phyloP scores from a whole-genome alignment of 2,329 filamentous ascomycete genomes.

The Pyrenochaeta sp. region DNA sequence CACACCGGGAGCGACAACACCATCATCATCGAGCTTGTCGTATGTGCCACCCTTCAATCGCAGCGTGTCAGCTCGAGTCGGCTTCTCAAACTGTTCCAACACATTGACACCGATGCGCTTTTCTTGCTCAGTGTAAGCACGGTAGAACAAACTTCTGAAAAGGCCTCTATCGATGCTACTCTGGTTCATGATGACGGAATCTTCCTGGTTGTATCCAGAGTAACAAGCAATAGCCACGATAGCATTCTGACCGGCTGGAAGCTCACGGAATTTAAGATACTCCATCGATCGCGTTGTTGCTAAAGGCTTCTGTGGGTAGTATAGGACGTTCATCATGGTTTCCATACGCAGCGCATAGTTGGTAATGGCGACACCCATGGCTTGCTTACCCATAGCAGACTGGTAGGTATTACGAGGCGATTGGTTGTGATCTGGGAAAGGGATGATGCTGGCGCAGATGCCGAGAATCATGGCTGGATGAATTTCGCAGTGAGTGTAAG shows the following conservation, averaged over 20 bases:
- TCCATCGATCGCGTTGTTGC: slow-evolving; percentile 98
- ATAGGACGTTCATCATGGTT: slow-evolving; percentile 98
- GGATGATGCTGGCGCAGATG: slow-evolving; percentile 98
- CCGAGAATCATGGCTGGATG: slow-evolving; percentile 99
- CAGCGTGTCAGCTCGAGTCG: slow-evolving; percentile 85
- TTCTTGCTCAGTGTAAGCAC: slow-evolving; percentile 95
- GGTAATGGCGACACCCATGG: slow-evolving; percentile 98
- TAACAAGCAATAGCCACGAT: slow-evolving; percentile 98
- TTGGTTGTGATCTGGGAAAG: slow-evolving; percentile 99
- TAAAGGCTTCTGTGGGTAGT: slow-evolving; percentile 97
- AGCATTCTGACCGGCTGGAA: slow-evolving; percentile 96
- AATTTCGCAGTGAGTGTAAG: slow-evolving; percentile 98
- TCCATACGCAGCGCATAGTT: slow-evolving; percentile 98
- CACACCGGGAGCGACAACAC: slow-evolving; percentile 90
- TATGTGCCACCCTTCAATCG: slow-evolving; percentile 95
- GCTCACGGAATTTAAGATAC: slow-evolving; percentile 95
- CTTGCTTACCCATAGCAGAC: slow-evolving; percentile 99
- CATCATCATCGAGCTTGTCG: slow-evolving; percentile 96
- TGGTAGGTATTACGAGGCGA: slow-evolving; percentile 99
- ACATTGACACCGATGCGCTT: slow-evolving; percentile 95
- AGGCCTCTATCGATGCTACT: slow-evolving; percentile 97
- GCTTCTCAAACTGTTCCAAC: slow-evolving; percentile 95
- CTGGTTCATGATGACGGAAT: slow-evolving; percentile 99
- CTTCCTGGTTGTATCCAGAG: slow-evolving; percentile 99
- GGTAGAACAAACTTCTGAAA: slow-evolving; percentile 97